Conservation (phyloP, 805 yeast species). For the Yamadazyma takamatsuzukensis region DNA sequence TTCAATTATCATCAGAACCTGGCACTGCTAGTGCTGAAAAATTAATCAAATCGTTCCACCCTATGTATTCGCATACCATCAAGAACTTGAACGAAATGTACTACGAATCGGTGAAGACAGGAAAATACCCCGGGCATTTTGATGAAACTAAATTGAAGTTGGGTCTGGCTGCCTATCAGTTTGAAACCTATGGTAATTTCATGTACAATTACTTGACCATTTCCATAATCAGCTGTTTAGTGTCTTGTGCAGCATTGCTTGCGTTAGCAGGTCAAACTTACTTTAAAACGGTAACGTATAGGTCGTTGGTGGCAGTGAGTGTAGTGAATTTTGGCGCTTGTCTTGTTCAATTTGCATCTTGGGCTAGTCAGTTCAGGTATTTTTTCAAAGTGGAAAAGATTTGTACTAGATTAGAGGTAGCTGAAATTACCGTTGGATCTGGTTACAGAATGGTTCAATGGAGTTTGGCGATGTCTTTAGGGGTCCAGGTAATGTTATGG, state of each 20-base stretch:
- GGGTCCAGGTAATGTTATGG: too few species aligned
- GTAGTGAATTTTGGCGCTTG: slow-evolving; percentile 6
- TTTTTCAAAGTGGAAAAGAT: slow-evolving; percentile 7
- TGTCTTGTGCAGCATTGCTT: slow-evolving; percentile 5
- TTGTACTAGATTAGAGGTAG: slow-evolving; percentile 9
- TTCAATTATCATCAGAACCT: slow-evolving; percentile 40
- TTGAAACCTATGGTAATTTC: slow-evolving; percentile 11
- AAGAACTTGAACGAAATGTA: slow-evolving; percentile 12
- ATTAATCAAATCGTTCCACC: slow-evolving; percentile 39
- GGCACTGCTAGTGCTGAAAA: slow-evolving; percentile 33
- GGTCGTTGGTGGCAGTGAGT: slow-evolving; percentile 1
- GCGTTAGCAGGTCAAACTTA: background rate
- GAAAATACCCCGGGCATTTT: slow-evolving; percentile 8
- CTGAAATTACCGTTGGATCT: slow-evolving; percentile 7
- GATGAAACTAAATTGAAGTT: slow-evolving; percentile 9
- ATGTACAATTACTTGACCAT: slow-evolving; percentile 11
- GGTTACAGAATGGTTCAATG: slow-evolving; percentile 12
- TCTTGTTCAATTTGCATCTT: slow-evolving; percentile 4
- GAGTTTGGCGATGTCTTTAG: too few species aligned
- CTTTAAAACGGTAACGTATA: too few species aligned
- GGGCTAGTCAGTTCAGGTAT: slow-evolving; percentile 10
- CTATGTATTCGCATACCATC: slow-evolving; percentile 30
- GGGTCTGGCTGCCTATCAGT: slow-evolving; percentile 12
- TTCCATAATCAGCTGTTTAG: slow-evolving; percentile 6
- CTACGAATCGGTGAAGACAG: slow-evolving; percentile 10